Conservation (phyloP, 140 eudicot genomes). For the Flaveria floridana region DNA sequence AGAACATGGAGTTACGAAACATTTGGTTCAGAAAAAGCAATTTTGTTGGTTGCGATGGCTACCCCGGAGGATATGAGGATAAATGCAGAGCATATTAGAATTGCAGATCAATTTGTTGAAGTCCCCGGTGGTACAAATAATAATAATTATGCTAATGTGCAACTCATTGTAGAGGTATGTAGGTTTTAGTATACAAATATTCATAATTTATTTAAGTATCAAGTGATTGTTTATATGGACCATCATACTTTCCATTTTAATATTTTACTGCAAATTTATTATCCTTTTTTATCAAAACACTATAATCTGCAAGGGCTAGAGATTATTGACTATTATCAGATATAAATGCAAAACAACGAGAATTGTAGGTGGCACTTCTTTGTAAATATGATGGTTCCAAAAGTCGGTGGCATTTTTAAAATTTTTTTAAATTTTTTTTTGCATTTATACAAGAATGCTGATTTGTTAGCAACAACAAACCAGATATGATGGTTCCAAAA, state of each 20-base stretch:
- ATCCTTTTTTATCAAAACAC: neutral
- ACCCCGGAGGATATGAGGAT: conserved; percentile 97
- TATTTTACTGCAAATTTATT: neutral
- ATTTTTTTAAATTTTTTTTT: neutral
- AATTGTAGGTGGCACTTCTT: neutral
- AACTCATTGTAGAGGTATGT: conserved; percentile 92
- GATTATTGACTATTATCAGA: neutral
- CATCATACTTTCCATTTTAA: neutral
- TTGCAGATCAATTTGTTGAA: conserved; percentile 96
- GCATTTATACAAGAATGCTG: conserved; percentile 1
- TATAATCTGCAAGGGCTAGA: neutral
- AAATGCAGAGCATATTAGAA: conserved; percentile 92
- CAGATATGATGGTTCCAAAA: neutral
- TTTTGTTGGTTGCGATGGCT: conserved; percentile 93
- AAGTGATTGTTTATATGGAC: conserved; percentile 7
- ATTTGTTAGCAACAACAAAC: neutral
- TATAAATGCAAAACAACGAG: neutral
- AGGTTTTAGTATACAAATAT: neutral
- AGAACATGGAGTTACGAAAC: conserved; percentile 98
- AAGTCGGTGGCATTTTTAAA: too few species aligned
- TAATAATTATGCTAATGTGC: conserved; percentile 95
- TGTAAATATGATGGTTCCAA: neutral
- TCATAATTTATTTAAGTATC: neutral
- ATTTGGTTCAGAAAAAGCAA: conserved; percentile 94
- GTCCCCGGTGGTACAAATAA: conserved; percentile 99